Conservation (phyloP, 2,329 filamentous ascomycete genomes). For the Fusarium nodosum region DNA sequence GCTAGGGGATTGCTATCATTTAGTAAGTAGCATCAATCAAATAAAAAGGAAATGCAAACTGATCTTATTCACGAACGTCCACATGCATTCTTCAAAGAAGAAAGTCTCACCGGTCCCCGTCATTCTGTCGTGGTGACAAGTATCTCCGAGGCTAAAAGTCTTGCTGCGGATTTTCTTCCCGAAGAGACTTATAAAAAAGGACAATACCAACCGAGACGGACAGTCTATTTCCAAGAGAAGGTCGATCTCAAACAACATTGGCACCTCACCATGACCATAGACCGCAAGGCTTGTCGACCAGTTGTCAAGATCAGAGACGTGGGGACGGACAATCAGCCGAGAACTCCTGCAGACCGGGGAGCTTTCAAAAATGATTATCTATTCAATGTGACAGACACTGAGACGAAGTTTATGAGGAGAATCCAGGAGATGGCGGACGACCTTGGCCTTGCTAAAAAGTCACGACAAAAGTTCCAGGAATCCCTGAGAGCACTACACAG, state of each 20-base stretch:
- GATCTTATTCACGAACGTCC: neutral
- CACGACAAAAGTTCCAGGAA: constrained; percentile 30
- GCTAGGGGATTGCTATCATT: neutral
- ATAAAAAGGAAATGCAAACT: neutral
- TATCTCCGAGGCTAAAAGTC: neutral
- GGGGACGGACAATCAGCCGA: constrained; percentile 31
- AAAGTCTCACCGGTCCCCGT: neutral
- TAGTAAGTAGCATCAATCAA: neutral
- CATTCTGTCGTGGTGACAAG: neutral
- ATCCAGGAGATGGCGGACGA: constrained; percentile 35
- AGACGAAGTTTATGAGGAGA: neutral
- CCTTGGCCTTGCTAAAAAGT: constrained; percentile 26
- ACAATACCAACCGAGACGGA: neutral
- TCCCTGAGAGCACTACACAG: constrained; percentile 47
- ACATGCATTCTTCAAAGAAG: neutral
- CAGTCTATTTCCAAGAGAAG: constrained; percentile 55
- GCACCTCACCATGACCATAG: constrained; percentile 59
- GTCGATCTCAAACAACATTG: constrained; percentile 50
- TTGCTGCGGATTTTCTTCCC: neutral
- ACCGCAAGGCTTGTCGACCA: constrained; percentile 58
- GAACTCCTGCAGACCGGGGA: constrained; percentile 21
- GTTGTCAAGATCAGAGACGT: constrained; percentile 53
- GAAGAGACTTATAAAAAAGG: neutral
- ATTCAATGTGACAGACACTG: constrained; percentile 43
- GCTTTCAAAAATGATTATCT: constrained; percentile 35